Base-by-base conservation (phyloP, 2,329 filamentous ascomycete genomes). In the Venturia carpophila region DNA sequence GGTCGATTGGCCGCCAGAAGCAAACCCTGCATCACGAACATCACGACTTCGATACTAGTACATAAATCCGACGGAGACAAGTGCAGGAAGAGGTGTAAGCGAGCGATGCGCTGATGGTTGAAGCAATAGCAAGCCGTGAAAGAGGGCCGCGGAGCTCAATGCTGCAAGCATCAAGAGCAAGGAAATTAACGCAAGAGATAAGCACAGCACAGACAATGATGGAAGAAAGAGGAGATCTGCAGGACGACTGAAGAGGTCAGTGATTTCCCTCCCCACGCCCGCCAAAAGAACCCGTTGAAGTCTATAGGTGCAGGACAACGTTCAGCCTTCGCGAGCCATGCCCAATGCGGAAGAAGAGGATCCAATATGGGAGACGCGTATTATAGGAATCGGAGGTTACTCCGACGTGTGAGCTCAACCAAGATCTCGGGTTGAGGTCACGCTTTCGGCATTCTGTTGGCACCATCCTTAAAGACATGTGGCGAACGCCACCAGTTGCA, bases 31-130 rank as follows among this genome's bases (percentile, higher is more conserved):
- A 56, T 17, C 13, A 24, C 15, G 49, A 34, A 34, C 24, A 56
- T 34, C 49, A 56, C 30, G 27, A 19, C 10, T 9, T 37, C 30
- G 5, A 39, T 37, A 7, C 52, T n/a, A n/a, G n/a, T n/a, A n/a
- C n/a, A n/a, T n/a, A n/a, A n/a, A 58, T 37, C 10, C 52, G 52
- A n/a, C 52, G 52, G 52, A 58, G 30, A 58, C 27, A 58, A 37
- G 27, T 58, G 27, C 52, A 58, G 52, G 15, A 37, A 55, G 27
- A 55, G 3, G 34, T 24, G n/a, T 34, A 52, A 34, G 49, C 49
- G 49, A 55, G 49, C 49, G 27, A 55, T 30, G 49, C 39, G 39
- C 30, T 6, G 30, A 34, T 34, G 30, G 6, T 34, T 41, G 39
- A 41, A 41, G 39, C 39, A 41, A 41, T 11, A 55, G 45, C 45